Conservation (phyloP, 345 rosid species). For the Populus euphratica region DNA sequence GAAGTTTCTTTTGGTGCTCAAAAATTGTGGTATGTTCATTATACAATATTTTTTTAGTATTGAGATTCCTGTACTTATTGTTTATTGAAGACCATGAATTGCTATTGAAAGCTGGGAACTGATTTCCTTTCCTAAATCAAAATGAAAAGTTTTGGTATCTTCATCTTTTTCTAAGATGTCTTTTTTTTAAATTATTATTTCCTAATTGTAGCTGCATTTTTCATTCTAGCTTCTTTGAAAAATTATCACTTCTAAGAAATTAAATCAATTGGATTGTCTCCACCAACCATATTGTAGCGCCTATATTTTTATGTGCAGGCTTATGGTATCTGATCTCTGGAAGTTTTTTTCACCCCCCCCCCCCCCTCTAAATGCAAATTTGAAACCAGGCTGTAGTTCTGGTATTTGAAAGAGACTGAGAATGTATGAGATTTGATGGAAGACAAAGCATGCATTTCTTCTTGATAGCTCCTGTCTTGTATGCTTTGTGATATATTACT, state of each 20-base stretch:
- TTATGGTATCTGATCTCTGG: background rate
- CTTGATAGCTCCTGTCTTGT: background rate
- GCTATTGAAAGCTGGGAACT: background rate
- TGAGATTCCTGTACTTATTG: background rate
- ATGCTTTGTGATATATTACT: background rate
- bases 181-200: background rate
- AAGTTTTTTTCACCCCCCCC: background rate
- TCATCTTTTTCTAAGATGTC: background rate
- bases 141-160: background rate
- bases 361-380: background rate
- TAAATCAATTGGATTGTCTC: background rate
- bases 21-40: conserved; percentile 44
- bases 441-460: conserved; percentile 2
- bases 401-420: background rate
- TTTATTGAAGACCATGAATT: background rate
- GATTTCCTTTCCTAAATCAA: background rate
- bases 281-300: background rate
- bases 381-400: background rate
- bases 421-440: background rate
- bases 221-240: background rate
- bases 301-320: background rate
- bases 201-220: background rate
- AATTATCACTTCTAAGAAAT: background rate
- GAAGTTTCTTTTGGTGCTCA: conserved; percentile 49
- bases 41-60: background rate